These are phyloP conservation scores for Taphrina wiesneri DNA, from an alignment of 1,139 yeast genomes.

Conservation along the genomic window DNA sequence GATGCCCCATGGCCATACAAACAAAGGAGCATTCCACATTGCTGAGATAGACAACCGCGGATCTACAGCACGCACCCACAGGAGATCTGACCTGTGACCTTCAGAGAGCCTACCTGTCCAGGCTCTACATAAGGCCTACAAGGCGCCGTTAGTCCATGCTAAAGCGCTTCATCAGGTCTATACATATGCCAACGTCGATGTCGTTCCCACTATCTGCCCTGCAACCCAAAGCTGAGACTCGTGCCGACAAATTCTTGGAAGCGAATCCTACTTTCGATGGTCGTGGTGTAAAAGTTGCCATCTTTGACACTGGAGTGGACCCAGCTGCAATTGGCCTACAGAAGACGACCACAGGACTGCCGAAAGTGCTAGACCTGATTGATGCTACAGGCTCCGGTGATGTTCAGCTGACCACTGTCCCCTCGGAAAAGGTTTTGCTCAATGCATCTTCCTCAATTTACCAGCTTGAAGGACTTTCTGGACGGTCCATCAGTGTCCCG, in stretches of 20 bases:
- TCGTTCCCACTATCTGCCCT: conserved; percentile 15
- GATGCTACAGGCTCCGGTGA: conserved; percentile 37
- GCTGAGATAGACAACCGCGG: too few species aligned
- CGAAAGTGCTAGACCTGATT: conserved; percentile 35
- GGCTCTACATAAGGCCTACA: not conserved
- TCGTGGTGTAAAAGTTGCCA: conserved; percentile 36
- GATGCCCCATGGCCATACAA: too few species aligned
- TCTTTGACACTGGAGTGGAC: conserved; percentile 38
- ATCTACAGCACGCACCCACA: too few species aligned
- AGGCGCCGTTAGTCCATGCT: not conserved
- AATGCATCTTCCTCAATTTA: not conserved
- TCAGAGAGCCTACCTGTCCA: not conserved
- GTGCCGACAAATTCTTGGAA: conserved; percentile 33
- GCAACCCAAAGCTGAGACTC: conserved; percentile 34
- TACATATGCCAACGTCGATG: conserved; percentile 1
- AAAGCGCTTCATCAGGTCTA: conserved; percentile 6
- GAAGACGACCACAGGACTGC: conserved; percentile 33
- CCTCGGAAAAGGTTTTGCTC: not conserved
- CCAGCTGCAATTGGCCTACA: conserved; percentile 36
- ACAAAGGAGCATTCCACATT: too few species aligned
- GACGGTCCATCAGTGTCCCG: conserved; percentile 33
- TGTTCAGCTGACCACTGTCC: conserved; percentile 20
- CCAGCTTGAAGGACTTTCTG: conserved; percentile 34
- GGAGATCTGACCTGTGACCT: not conserved
- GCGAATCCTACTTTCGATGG: conserved; percentile 35